Percentiles rank a stretch among this genome's conserved stretches.
phyloP scores from a whole-genome alignment of 352 stramenopile species.

The Phytopythium delawarense region DNA sequence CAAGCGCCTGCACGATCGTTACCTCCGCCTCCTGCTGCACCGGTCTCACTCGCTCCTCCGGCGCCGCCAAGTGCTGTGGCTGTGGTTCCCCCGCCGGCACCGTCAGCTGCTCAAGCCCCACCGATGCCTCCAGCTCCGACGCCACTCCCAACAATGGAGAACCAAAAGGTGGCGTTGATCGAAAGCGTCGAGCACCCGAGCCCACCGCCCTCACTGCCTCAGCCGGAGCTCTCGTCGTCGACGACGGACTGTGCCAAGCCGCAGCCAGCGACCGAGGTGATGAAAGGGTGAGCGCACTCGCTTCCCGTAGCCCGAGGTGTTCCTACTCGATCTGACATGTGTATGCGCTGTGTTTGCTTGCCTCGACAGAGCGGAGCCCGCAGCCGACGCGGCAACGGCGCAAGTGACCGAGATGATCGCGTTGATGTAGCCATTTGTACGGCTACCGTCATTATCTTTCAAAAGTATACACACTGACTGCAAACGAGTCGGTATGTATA shows the following conservation, averaged over 20 bases:
- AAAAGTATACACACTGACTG: not conserved
- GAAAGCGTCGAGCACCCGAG: constrained; percentile 26
- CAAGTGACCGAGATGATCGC: constrained; percentile 32
- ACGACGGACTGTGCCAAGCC: constrained; percentile 16
- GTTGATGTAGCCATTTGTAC: constrained; percentile 17
- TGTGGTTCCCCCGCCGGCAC: constrained; percentile 14
- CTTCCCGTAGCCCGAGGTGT: not conserved
- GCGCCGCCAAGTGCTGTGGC: not conserved
- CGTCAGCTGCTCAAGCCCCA: constrained; percentile 4
- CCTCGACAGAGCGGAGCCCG: constrained; percentile 10
- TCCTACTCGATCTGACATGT: constrained; percentile 3
- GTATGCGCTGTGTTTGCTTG: not conserved
- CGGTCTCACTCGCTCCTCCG: not conserved
- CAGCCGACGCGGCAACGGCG: constrained; percentile 14
- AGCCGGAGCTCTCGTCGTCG: constrained; percentile 5
- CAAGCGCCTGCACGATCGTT: constrained; percentile 10
- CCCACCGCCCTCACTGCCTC: constrained; percentile 10
- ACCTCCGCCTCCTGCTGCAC: constrained; percentile 9
- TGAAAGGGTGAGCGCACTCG: constrained; percentile 19
- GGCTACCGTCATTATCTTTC: not conserved
- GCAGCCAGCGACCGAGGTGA: not conserved
- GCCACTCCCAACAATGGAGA: not conserved
- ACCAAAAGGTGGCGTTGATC: constrained; percentile 25
- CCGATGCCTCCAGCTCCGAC: constrained; percentile 2
- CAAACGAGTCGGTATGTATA: not conserved